Evolutionary conservation across 2,329 filamentous ascomycete species (phyloP).

Genomic region (Aureobasidium sp.): DNA sequence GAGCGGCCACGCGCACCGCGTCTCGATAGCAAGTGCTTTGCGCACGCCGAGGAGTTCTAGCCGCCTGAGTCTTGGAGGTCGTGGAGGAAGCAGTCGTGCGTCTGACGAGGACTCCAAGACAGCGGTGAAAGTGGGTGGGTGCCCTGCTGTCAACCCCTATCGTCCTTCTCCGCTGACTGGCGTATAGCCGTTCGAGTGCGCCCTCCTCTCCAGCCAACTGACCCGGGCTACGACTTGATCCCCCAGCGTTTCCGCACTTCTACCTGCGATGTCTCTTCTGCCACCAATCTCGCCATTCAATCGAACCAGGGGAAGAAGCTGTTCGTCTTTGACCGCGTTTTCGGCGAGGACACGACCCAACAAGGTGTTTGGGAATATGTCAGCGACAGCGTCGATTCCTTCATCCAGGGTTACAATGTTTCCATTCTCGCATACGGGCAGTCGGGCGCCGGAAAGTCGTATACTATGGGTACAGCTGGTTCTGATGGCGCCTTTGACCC

Average conservation of each 20-base stretch:
- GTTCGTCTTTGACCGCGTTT: constrained; percentile 95
- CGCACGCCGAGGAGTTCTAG: constrained; percentile 53
- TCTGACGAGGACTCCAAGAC: constrained; percentile 88
- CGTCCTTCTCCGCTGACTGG: constrained; percentile 10
- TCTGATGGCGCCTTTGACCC: constrained; percentile 53
- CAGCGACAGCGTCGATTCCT: constrained; percentile 79
- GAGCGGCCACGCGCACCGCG: constrained; percentile 10
- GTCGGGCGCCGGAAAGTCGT: constrained; percentile 95
- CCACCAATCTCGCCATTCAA: constrained; percentile 81
- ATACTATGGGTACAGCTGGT: constrained; percentile 96
- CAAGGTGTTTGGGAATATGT: constrained; percentile 93
- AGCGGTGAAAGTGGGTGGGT: constrained; percentile 89
- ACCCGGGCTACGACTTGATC: constrained; percentile 91
- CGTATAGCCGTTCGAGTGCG: constrained; percentile 79
- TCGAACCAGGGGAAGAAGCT: constrained; percentile 87
- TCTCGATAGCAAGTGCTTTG: not conserved
- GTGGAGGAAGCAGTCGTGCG: constrained; percentile 66
- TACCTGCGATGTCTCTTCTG: constrained; percentile 82
- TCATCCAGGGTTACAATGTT: constrained; percentile 96
- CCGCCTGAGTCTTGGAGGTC: constrained; percentile 76
- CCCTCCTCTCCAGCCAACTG: constrained; percentile 71
- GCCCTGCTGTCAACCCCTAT: constrained; percentile 26
- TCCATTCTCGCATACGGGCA: constrained; percentile 95
- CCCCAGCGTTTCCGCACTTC: constrained; percentile 90
- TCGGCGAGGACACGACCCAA: constrained; percentile 73